phyloP scores from a whole-genome alignment of 345 rosid species.

The Eucalyptus sideroxylon region DNA sequence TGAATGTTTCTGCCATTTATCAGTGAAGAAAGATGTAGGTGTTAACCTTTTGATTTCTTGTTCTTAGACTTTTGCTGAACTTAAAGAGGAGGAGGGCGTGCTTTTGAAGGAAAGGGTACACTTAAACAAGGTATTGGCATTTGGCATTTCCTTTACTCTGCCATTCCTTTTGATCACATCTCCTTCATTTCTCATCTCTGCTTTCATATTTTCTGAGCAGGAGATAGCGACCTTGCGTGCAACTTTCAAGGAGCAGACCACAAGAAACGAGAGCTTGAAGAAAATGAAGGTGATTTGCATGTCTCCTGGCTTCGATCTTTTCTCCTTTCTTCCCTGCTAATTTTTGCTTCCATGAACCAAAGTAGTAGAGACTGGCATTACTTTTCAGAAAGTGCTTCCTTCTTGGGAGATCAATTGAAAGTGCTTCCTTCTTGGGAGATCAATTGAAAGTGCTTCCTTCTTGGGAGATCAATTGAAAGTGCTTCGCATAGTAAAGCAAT shows the following conservation, averaged over 20 bases:
- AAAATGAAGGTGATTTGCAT: conserved; percentile 46
- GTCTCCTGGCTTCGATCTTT: neutral
- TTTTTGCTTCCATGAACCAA: neutral
- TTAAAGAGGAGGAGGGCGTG: conserved; percentile 45
- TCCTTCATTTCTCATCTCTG: neutral
- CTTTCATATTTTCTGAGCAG: conserved; percentile 18
- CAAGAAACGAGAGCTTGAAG: conserved; percentile 55
- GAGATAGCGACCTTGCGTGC: conserved; percentile 44
- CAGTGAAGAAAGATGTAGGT: neutral
- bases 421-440: neutral
- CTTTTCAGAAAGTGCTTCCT: neutral
- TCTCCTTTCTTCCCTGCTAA: neutral
- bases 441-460: neutral
- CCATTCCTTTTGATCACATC: neutral
- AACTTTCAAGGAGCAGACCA: conserved; percentile 29
- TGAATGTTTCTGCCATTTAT: neutral
- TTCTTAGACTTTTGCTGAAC: conserved; percentile 68
- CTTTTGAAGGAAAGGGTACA: conserved; percentile 43
- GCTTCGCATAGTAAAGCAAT: neutral
- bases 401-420: neutral
- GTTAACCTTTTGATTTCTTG: neutral
- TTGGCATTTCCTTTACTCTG: neutral
- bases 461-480: neutral
- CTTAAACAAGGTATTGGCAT: conserved; percentile 37
- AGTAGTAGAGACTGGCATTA: neutral